Evolutionary conservation across 345 rosid genomes (phyloP), one percentile per base, ranked within the genome.

Genomic region (Boechera divaricarpa): DNA sequence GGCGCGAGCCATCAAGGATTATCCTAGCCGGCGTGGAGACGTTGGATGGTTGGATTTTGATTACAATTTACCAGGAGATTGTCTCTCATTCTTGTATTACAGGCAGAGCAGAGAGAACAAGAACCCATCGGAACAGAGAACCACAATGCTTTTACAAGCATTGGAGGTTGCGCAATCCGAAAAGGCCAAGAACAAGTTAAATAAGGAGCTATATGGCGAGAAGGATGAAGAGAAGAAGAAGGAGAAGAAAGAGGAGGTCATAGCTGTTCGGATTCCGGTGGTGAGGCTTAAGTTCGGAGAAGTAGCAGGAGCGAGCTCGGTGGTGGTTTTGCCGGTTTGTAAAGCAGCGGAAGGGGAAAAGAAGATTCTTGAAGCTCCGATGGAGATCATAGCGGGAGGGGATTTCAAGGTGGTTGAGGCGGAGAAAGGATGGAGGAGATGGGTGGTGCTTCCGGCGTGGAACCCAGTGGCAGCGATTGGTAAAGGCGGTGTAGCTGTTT

Each of bases 401-500:
- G 92, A 87, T 16, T 95, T 95, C 41, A 86, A 92, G 7, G 82
- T 90, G 5, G 96, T 95, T 79, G 90, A 72, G 68, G 86, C 96
- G 0, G 98, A 92, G 73, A 90, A 86, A 73, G 92, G 82, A 11
- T 95, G 98, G 99, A 70, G 61, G 16, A 89, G 93, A 74, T 95
- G 99, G 99, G 94, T 87, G 72, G 97, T 88, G 15, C 71, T 95
- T 70, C 99, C 99, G 0, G 63, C 85, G 10, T 95, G 99, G 98
- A 82, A 70, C 15, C 88, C 88, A 1, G 31, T 90, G 10, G 73
- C 44, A 0, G 80, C 82, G 7, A 52, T 92, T 38, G 81, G 63
- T 9, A 66, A 72, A 18, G 95, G 92, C 4, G 97, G 90, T 63
- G 89, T 92, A 0, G 98, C 80, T 10, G 94, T 95, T 75, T 76